Base-by-base conservation (phyloP, 164 flowering plant species). In the Amborella trichopoda region DNA sequence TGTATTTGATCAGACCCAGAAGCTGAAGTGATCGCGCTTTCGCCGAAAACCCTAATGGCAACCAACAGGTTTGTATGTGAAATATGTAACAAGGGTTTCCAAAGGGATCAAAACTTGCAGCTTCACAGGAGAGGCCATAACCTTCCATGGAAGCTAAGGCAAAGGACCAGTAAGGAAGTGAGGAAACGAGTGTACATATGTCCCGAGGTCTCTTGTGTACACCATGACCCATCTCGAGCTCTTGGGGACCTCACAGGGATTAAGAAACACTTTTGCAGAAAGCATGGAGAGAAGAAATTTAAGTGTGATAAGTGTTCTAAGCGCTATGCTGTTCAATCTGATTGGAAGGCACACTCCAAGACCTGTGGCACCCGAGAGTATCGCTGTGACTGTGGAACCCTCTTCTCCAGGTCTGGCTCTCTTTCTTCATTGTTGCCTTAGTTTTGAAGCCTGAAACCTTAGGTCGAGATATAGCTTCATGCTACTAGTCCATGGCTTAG, bases 251-350 rank as follows among this genome's bases (percentile, higher is more conserved):
- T 83, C 19, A 80, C 94, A 3, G 95, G 95, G 1, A 85, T 85
- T 19, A 86, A 86, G 63, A 86, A 86, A 58, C 95, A 86, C 51
- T 86, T 71, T 51, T 73, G 77, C 46, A 36, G 96, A 39, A 87
- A 87, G 52, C 96, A 87, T 45, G 94, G 96, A 16, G 96, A 83
- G 78, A 87, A 87, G 85, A 83, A 81, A 58, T 83, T 70, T 72
- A 83, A 87, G 69, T 87, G 96, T 63, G 90, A 87, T 46, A 64
- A 80, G 53, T 87, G 94, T 65, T 66, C 85, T 6, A 87, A 87
- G 73, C 79, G 71, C 27, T 87, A 87, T 61, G 94, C 96, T 2
- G 96, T 87, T 0, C 80, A 69, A 32, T 83, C 94, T 28, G 96
- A 87, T 52, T 87, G 96, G 88, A 87, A 87, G 49, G 96, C 96